Conservation (phyloP, 805 yeast genomes). For the Wickerhamiella parazyma region DNA sequence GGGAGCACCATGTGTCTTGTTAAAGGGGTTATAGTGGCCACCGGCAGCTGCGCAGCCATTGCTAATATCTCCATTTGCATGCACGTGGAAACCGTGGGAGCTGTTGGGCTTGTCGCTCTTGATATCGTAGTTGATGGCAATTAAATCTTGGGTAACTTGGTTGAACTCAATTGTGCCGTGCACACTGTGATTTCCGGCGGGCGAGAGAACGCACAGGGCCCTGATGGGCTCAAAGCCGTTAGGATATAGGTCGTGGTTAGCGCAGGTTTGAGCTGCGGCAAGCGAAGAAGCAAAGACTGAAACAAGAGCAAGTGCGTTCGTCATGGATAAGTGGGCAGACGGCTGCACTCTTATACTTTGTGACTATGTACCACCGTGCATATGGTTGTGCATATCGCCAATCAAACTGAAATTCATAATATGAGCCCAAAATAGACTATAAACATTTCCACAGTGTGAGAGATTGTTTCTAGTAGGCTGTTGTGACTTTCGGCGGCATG, state of each 20-base stretch:
- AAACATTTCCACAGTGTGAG: too few species aligned
- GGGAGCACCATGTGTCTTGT: constrained; percentile 32
- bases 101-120: constrained; percentile 7
- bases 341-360: background rate
- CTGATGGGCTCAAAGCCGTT: constrained; percentile 1
- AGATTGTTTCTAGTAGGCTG: too few species aligned
- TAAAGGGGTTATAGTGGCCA: constrained; percentile 91
- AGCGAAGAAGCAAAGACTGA: background rate
- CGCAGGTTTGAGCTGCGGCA: background rate
- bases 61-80: constrained; percentile 23
- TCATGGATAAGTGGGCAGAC: background rate
- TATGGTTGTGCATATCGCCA: background rate
- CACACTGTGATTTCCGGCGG: constrained; percentile 3
- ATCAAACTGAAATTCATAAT: background rate
- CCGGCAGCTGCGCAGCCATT: constrained; percentile 86
- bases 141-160: constrained; percentile 1
- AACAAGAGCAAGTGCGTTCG: background rate
- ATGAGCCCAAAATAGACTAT: too few species aligned
- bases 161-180: background rate
- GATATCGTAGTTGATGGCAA: constrained; percentile 24
- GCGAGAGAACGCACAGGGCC: constrained; percentile 2
- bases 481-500: too few species aligned
- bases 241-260: background rate
- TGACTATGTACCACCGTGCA: too few species aligned
- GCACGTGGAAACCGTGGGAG: constrained; percentile 8